A percentile compares a stretch with the other conserved stretches of the same genome.
Conservation (phyloP, 2,329 filamentous ascomycete genomes). For the Nothophaeocryptopus gaeumannii region DNA sequence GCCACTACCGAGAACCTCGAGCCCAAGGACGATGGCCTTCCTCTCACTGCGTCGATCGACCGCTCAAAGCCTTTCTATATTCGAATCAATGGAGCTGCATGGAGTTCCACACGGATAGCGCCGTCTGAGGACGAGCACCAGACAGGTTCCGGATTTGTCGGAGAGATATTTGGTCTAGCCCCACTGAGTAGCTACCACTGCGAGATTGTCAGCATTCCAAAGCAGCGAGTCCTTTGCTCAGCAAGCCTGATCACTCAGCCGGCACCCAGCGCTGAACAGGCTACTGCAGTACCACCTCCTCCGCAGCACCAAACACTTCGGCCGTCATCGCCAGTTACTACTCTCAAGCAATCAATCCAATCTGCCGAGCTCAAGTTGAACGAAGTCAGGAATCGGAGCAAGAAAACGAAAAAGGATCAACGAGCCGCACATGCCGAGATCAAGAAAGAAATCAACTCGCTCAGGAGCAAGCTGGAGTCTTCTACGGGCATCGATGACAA, state of each 20-base stretch:
- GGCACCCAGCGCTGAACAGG: slow-evolving; percentile 57
- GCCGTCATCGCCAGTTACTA: slow-evolving; percentile 73
- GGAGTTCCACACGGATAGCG: slow-evolving; percentile 72
- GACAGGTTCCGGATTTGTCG: slow-evolving; percentile 60
- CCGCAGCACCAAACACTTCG: slow-evolving; percentile 63
- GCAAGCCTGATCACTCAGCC: slow-evolving; percentile 68
- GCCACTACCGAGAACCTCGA: slow-evolving; percentile 24
- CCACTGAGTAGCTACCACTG: slow-evolving; percentile 74
- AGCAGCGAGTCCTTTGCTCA: slow-evolving; percentile 65
- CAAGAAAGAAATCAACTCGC: slow-evolving; percentile 70
- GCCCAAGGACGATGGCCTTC: slow-evolving; percentile 38
- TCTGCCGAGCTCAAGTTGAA: slow-evolving; percentile 67
- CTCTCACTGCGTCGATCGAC: slow-evolving; percentile 54
- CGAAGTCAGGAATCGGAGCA: slow-evolving; percentile 67
- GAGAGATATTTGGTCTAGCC: slow-evolving; percentile 65
- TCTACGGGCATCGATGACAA: slow-evolving; percentile 73
- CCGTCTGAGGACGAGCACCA: slow-evolving; percentile 36
- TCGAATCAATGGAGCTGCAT: slow-evolving; percentile 72
- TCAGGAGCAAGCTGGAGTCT: slow-evolving; percentile 63
- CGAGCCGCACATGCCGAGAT: slow-evolving; percentile 65
- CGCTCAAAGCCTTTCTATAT: slow-evolving; percentile 74
- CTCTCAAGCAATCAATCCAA: slow-evolving; percentile 71
- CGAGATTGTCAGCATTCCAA: slow-evolving; percentile 69
- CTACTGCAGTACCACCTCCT: slow-evolving; percentile 49
- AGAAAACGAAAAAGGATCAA: slow-evolving; percentile 71